A percentile compares a stretch with the other conserved stretches of the same genome.
Conservation (phyloP, 495 filamentous ascomycete species). For the Talaromyces nanjingensis region DNA sequence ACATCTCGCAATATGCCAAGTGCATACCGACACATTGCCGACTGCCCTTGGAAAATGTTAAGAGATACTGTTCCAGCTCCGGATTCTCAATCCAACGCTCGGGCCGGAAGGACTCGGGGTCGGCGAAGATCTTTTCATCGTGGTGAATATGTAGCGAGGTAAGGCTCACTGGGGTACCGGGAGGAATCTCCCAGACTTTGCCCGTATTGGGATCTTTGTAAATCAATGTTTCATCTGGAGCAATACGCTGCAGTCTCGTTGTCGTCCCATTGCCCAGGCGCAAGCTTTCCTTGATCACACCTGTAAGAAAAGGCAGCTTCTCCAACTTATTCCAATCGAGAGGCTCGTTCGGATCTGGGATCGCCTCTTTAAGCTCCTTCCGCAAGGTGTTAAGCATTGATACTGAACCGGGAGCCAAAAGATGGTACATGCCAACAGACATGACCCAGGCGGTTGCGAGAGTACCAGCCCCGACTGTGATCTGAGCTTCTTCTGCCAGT, state of each 20-base stretch:
- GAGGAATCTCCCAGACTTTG: slow-evolving; percentile 21
- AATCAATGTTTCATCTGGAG: slow-evolving; percentile 20
- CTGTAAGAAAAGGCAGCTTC: slow-evolving; percentile 14
- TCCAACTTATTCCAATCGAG: slow-evolving; percentile 11
- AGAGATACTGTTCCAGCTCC: slow-evolving; percentile 17
- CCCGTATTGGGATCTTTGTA: slow-evolving; percentile 17
- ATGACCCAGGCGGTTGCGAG: slow-evolving; percentile 13
- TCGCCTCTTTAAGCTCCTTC: slow-evolving; percentile 18
- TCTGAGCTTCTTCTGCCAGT: slow-evolving; percentile 14
- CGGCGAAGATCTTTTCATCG: slow-evolving; percentile 25
- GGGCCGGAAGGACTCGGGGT: slow-evolving; percentile 30
- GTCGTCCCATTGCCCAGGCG: slow-evolving; percentile 23
- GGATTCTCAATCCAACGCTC: slow-evolving; percentile 34
- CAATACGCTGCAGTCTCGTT: slow-evolving; percentile 25
- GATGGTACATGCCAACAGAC: slow-evolving; percentile 12
- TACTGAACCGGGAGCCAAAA: slow-evolving; percentile 9
- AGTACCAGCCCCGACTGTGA: slow-evolving; percentile 14
- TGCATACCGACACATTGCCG: slow-evolving; percentile 29
- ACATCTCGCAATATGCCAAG: slow-evolving; percentile 42
- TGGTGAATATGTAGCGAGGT: slow-evolving; percentile 21
- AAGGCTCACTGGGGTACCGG: slow-evolving; percentile 29
- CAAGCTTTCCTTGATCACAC: slow-evolving; percentile 16
- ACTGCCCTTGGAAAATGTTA: slow-evolving; percentile 23
- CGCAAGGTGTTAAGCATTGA: slow-evolving; percentile 8
- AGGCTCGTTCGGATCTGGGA: slow-evolving; percentile 10